Conservation (phyloP, 1,139 yeast species). For the Pichia sp. region DNA sequence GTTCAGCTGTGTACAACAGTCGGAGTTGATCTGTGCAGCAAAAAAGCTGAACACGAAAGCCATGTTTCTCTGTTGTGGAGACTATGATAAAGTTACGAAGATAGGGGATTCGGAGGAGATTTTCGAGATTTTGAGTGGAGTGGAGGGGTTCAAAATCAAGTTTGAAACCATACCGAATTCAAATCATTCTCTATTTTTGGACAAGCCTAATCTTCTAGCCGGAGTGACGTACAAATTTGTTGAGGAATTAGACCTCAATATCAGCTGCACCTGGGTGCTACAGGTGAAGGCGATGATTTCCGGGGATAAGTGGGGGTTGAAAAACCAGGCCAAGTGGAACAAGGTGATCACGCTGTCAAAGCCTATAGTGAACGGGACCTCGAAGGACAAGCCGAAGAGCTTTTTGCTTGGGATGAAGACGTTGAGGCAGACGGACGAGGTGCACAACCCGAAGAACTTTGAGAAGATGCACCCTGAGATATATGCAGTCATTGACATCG, state of each 20-base stretch:
- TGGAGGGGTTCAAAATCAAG: constrained; percentile 16
- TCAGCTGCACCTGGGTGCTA: constrained; percentile 42
- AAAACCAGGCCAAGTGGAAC: constrained; percentile 72
- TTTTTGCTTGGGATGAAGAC: constrained; percentile 73
- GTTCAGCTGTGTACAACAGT: constrained; percentile 40
- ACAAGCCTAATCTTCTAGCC: constrained; percentile 61
- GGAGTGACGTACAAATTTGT: constrained; percentile 61
- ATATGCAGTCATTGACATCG: constrained; percentile 63
- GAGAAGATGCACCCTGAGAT: constrained; percentile 49
- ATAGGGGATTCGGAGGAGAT: constrained; percentile 31
- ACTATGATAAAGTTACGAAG: constrained; percentile 55
- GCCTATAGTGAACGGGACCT: constrained; percentile 33
- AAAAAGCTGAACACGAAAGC: constrained; percentile 3
- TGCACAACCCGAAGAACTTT: constrained; percentile 54
- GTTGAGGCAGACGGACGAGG: constrained; percentile 56
- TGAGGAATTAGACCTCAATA: constrained; percentile 33
- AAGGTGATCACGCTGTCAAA: constrained; percentile 48
- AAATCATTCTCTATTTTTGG: constrained; percentile 64
- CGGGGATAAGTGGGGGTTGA: constrained; percentile 75
- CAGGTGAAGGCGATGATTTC: constrained; percentile 51
- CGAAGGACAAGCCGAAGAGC: constrained; percentile 38
- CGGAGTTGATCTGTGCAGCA: constrained; percentile 38
- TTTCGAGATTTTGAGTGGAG: constrained; percentile 19
- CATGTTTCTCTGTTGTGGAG: constrained; percentile 41
- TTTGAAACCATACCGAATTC: constrained; percentile 44